Conservation (phyloP, 2,329 filamentous ascomycete species). For the Pseudogymnoascus sp. region DNA sequence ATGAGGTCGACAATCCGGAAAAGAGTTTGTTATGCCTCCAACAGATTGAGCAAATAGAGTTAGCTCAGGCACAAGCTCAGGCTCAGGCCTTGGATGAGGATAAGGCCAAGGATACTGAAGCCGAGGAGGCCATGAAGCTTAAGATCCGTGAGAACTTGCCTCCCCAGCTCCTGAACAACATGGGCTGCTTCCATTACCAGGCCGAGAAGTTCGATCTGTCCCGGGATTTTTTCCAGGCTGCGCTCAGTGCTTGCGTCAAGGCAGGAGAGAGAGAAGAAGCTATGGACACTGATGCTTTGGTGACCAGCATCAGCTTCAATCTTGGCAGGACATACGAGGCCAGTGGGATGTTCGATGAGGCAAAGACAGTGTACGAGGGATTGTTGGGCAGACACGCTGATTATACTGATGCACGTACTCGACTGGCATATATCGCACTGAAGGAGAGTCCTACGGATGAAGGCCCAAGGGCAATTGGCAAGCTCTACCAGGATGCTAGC, state of each 20-base stretch:
- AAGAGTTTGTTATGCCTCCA: slow-evolving; percentile 87
- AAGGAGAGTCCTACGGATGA: slow-evolving; percentile 74
- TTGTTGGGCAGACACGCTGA: slow-evolving; percentile 77
- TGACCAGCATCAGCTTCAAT: slow-evolving; percentile 96
- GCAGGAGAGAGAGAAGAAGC: slow-evolving; percentile 67
- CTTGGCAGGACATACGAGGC: slow-evolving; percentile 89
- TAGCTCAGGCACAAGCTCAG: slow-evolving; percentile 46
- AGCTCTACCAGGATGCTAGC: slow-evolving; percentile 76
- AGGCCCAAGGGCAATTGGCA: slow-evolving; percentile 75
- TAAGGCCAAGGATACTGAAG: slow-evolving; percentile 49
- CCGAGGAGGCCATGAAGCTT: slow-evolving; percentile 51
- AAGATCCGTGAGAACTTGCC: slow-evolving; percentile 70
- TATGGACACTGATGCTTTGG: slow-evolving; percentile 79
- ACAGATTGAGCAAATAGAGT: slow-evolving; percentile 84
- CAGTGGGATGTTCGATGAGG: slow-evolving; percentile 70
- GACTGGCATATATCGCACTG: slow-evolving; percentile 83
- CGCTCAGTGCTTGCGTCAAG: slow-evolving; percentile 77
- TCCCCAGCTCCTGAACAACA: slow-evolving; percentile 92
- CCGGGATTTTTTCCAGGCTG: slow-evolving; percentile 85
- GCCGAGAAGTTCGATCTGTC: slow-evolving; percentile 72
- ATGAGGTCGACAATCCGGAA: slow-evolving; percentile 77
- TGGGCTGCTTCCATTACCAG: slow-evolving; percentile 91
- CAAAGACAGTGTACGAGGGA: slow-evolving; percentile 80
- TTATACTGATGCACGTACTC: slow-evolving; percentile 84
- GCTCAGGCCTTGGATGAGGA: slow-evolving; percentile 56